Conservation (phyloP, 306 rosid species). For the Astragalus membranaceus region DNA sequence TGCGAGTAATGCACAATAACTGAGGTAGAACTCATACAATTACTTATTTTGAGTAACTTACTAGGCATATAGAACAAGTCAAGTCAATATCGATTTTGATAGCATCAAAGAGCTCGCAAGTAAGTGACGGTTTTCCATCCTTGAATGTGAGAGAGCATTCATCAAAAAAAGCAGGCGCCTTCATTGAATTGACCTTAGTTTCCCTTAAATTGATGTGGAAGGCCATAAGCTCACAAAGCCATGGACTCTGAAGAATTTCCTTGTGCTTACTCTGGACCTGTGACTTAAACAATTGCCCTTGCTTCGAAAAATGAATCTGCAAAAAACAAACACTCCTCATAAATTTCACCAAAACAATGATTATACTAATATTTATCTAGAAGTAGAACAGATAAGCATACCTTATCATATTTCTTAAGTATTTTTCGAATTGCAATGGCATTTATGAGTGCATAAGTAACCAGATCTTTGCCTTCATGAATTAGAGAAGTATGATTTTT, state of each 20-base stretch:
- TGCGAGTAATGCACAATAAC: not conserved
- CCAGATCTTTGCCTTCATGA: slow-evolving; percentile 86
- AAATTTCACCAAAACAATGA: not conserved
- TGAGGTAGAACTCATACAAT: not conserved
- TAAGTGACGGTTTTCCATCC: slow-evolving; percentile 80
- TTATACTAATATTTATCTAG: not conserved
- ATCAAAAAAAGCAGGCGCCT: slow-evolving; percentile 48
- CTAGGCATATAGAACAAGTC: slow-evolving; percentile 96
- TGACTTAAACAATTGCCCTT: slow-evolving; percentile 88
- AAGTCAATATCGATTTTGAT: slow-evolving; percentile 69
- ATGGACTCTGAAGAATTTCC: slow-evolving; percentile 93
- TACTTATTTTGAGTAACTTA: slow-evolving; percentile 26
- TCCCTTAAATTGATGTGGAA: slow-evolving; percentile 84
- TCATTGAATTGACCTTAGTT: slow-evolving; percentile 34
- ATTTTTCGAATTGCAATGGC: slow-evolving; percentile 80
- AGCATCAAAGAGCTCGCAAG: slow-evolving; percentile 79
- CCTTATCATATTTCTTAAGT: slow-evolving; percentile 92
- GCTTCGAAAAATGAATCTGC: slow-evolving; percentile 89
- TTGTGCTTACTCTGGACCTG: slow-evolving; percentile 72
- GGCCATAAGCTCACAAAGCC: slow-evolving; percentile 94
- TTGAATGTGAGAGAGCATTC: slow-evolving; percentile 54
- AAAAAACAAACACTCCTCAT: not conserved
- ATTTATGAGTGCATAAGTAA: slow-evolving; percentile 76
- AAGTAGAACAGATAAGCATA: not conserved
- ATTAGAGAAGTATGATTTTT: slow-evolving; percentile 41